Percentiles rank a stretch among this genome's conserved stretches.
Evolutionary conservation across 441 rosid genomes (phyloP).

Genomic region (Brassica balearica): DNA sequence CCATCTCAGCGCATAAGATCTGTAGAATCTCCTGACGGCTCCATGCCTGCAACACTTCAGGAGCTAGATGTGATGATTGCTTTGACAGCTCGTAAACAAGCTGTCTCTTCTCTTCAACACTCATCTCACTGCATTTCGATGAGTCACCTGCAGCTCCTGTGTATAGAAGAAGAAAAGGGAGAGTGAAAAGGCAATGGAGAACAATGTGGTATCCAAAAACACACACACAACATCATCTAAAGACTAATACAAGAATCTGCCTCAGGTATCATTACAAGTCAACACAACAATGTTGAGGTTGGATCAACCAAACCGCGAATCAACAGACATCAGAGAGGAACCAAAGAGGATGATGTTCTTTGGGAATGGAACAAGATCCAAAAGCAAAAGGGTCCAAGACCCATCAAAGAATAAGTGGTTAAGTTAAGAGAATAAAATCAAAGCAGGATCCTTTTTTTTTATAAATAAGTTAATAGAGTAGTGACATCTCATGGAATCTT

Average conservation of each 20-base stretch:
- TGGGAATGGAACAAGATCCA: slow-evolving; percentile 14
- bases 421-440: slow-evolving; percentile 22
- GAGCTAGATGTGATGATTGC: slow-evolving; percentile 62
- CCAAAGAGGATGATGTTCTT: slow-evolving; percentile 13
- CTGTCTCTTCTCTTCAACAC: slow-evolving; percentile 85
- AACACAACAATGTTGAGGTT: slow-evolving; percentile 26
- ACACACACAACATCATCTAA: slow-evolving; percentile 14
- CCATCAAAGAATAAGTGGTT: not conserved
- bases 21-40: slow-evolving; percentile 96
- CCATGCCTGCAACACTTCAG: slow-evolving; percentile 88
- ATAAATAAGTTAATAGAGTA: slow-evolving; percentile 14
- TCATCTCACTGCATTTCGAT: slow-evolving; percentile 72
- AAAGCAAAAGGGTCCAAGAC: slow-evolving; percentile 14
- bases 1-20: slow-evolving; percentile 92
- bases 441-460: slow-evolving; percentile 33
- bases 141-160: slow-evolving; percentile 58
- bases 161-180: not conserved
- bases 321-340: slow-evolving; percentile 18
- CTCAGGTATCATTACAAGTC: no score
- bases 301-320: slow-evolving; percentile 1
- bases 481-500: slow-evolving; percentile 40
- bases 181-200: slow-evolving; percentile 7
- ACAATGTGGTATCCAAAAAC: slow-evolving; percentile 13
- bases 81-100: slow-evolving; percentile 79
- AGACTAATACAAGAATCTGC: slow-evolving; percentile 1